Evolutionary conservation across 345 rosid species (phyloP).

Genomic region (Kernera saxatilis): DNA sequence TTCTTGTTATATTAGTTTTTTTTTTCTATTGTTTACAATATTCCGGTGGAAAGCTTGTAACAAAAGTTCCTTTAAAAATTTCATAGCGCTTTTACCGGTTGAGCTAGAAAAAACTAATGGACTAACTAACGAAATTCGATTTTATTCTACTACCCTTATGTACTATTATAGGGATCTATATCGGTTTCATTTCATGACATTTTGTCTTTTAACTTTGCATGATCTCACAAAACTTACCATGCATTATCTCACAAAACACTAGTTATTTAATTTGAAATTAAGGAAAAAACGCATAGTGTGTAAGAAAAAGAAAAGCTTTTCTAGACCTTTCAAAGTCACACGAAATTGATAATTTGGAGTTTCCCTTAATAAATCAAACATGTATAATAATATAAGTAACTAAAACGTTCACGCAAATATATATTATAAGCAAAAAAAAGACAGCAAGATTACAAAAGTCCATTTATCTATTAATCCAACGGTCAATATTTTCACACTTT

Average conservation of each 20-base stretch:
- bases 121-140: background rate
- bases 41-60: background rate
- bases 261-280: too few relatives aligned
- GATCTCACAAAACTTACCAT: slow-evolving; percentile 1
- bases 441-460: slow-evolving; percentile 19
- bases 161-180: background rate
- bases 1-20: background rate
- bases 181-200: background rate
- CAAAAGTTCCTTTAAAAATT: background rate
- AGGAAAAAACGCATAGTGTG: background rate
- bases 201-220: background rate
- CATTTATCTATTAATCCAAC: slow-evolving; percentile 5
- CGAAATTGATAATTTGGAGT: background rate
- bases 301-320: background rate
- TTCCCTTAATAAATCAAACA: slow-evolving; percentile 12
- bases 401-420: slow-evolving; percentile 19
- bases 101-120: background rate
- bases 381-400: slow-evolving; percentile 1
- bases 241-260: too few relatives aligned
- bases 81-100: background rate
- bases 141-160: background rate
- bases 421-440: background rate
- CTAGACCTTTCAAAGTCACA: background rate
- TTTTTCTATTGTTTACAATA: background rate
- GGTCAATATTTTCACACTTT: slow-evolving; percentile 11